Base-by-base conservation (phyloP, 176 grass and related monocot species). In the Cenchrus purpureus region DNA sequence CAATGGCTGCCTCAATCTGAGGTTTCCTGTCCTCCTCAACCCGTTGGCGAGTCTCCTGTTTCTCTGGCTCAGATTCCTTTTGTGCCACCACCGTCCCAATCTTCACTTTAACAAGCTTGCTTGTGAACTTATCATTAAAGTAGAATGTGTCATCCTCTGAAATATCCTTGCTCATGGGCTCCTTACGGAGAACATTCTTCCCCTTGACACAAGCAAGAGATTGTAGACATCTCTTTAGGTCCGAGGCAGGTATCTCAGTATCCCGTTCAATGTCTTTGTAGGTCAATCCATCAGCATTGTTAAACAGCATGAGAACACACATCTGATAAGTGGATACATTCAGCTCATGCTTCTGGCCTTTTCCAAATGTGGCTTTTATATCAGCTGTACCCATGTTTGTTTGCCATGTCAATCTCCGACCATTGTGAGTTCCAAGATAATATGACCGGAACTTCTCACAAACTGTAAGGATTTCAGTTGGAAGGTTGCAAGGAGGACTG, bases 271-370 rank as follows among this genome's bases (percentile, higher is more conserved):
- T 95, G 79, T 98, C 93, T 90, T 82, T 93, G 57, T 95, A 98
- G 40, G 79, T 92, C 63, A 92, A 81, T 71, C 54, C 75, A 84
- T 97, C 91, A 0, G 76, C 79, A 15, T 89, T 85, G 84, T 98
- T 98, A 68, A 98, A 98, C 50, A 95, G 80, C 93, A 98, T 95
- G 25, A 98, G 92, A 52, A 95, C 87, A 80, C 95, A 98, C 93
- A 98, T 98, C 87, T 98, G 95, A 71, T 98, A 98, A 73, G 95
- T 98, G n/a, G 95, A 98, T 68, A 98, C 93, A 86, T 98, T 98
- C 51, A 98, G 73, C 79, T 98, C 95, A 75, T 98, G 95, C 84
- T 98, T 98, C 79, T 95, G 93, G 50, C 93, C 77, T 87, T 93
- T 93, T 45, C 93, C 89, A 80, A 98, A 98, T 14, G 91, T 92